A percentile compares a stretch with the other conserved stretches of the same genome.
These are phyloP conservation scores for Barnettozyma sp. DNA, from an alignment of 805 yeast species.

Conservation along the genomic window DNA sequence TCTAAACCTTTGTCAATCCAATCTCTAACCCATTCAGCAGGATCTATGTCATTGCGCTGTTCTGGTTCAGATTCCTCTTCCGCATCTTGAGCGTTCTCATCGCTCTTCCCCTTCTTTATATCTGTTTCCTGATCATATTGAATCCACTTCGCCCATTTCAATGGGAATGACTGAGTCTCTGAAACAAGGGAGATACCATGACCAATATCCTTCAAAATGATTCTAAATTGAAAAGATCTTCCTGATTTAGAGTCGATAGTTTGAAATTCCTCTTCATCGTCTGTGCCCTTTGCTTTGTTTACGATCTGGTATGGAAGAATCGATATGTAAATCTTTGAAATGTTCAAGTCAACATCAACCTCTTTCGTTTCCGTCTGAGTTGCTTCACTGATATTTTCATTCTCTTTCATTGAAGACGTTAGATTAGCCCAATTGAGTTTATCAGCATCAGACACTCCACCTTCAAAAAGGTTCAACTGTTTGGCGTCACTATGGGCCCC, in stretches of 20 bases:
- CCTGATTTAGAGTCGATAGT: constrained; percentile 34
- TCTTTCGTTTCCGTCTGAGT: constrained; percentile 18
- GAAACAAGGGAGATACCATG: constrained; percentile 69
- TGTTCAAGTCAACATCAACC: constrained; percentile 9
- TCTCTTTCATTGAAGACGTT: constrained; percentile 57
- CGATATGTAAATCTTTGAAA: constrained; percentile 62
- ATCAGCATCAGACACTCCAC: constrained; percentile 77
- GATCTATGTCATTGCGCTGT: constrained; percentile 52
- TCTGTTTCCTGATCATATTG: constrained; percentile 25
- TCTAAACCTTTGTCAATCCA: constrained; percentile 79
- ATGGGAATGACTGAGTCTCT: constrained; percentile 85
- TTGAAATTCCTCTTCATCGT: constrained; percentile 20
- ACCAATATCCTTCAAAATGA: constrained; percentile 69
- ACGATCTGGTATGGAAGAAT: constrained; percentile 51
- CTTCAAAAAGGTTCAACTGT: constrained; percentile 64
- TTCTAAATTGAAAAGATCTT: constrained; percentile 64
- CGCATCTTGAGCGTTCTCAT: constrained; percentile 16
- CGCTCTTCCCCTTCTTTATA: constrained; percentile 19
- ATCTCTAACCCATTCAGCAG: constrained; percentile 73
- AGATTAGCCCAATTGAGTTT: constrained; percentile 84
- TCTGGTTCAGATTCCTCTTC: constrained; percentile 26
- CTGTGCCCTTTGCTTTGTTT: constrained; percentile 18
- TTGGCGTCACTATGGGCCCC: constrained; percentile 20
- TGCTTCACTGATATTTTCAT: constrained; percentile 16
- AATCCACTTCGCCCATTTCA: constrained; percentile 93